Evolutionary conservation across 352 stramenopile genomes (phyloP).

Genomic region (Globisporangium solare): DNA sequence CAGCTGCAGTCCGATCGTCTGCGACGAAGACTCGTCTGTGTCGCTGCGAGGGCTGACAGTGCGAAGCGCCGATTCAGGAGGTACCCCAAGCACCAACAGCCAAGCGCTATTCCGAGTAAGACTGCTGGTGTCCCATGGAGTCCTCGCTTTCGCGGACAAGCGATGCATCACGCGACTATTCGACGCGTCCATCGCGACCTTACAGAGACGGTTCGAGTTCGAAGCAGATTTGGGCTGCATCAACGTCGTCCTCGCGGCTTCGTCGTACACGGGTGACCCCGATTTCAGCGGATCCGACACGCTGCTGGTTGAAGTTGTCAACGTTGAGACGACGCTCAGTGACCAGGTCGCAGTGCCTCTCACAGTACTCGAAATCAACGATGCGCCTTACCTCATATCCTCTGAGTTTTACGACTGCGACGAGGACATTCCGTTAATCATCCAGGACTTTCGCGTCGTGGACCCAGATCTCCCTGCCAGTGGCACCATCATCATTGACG

Average conservation of each 20-base stretch:
- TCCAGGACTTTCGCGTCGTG: constrained; percentile 35
- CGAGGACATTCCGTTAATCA: constrained; percentile 50
- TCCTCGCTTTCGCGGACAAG: constrained; percentile 19
- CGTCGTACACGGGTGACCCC: constrained; percentile 34
- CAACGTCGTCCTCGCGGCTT: constrained; percentile 28
- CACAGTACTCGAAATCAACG: constrained; percentile 50
- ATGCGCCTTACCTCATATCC: constrained; percentile 48
- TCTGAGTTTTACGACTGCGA: constrained; percentile 38
- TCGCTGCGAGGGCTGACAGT: constrained; percentile 34
- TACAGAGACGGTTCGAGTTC: constrained; percentile 16
- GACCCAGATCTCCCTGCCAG: constrained; percentile 35
- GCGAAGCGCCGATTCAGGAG: constrained; percentile 23
- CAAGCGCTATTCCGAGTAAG: constrained; percentile 18
- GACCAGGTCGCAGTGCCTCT: constrained; percentile 40
- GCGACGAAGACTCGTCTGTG: constrained; percentile 35
- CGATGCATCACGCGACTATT: constrained; percentile 24
- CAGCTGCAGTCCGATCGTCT: constrained; percentile 32
- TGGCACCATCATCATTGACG: constrained; percentile 21
- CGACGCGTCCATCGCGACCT: neutral
- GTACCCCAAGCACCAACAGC: neutral
- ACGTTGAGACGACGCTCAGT: constrained; percentile 9
- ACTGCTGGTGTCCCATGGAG: constrained; percentile 29
- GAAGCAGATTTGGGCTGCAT: constrained; percentile 27
- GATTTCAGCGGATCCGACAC: constrained; percentile 45
- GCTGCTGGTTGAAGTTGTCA: constrained; percentile 29